These are phyloP conservation scores for Galeopsis tetrahit DNA, from an alignment of 257 asterid species.

Conservation along the genomic window DNA sequence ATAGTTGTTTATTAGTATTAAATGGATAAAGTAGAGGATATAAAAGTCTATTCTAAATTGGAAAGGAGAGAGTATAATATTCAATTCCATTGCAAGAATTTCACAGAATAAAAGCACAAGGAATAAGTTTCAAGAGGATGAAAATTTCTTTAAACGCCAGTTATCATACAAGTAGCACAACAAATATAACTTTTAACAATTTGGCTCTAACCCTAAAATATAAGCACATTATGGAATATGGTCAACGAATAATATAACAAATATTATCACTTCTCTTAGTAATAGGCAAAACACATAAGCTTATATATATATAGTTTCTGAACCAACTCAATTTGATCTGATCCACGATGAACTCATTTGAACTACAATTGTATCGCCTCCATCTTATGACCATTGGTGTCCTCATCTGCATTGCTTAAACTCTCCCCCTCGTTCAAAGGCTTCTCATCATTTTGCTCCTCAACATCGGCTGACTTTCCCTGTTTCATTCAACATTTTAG, in stretches of 20 bases:
- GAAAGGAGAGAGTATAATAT: too few relatives aligned
- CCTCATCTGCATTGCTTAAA: slow-evolving; percentile 34
- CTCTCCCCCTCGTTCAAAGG: slow-evolving; percentile 36
- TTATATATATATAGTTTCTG: not conserved
- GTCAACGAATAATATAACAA: slow-evolving; percentile 6
- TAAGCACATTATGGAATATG: slow-evolving; percentile 10
- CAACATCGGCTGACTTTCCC: slow-evolving; percentile 56
- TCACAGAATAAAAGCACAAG: not conserved
- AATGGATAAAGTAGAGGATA: too few relatives aligned
- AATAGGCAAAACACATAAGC: not conserved
- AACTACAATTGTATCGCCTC: slow-evolving; percentile 26
- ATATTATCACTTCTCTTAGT: not conserved
- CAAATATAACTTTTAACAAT: slow-evolving; percentile 19
- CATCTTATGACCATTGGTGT: slow-evolving; percentile 45
- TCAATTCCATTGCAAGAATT: not conserved
- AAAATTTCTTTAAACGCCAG: not conserved
- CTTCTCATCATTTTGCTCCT: slow-evolving; percentile 56
- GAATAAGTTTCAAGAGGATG: not conserved
- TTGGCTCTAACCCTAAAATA: slow-evolving; percentile 22
- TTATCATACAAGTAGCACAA: slow-evolving; percentile 18
- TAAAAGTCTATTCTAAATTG: too few relatives aligned
- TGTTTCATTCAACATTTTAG: slow-evolving; percentile 34
- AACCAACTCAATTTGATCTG: not conserved
- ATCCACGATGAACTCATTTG: slow-evolving; percentile 10
- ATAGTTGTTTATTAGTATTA: too few relatives aligned